Conservation (phyloP, 345 rosid species). For the Populus euphratica region DNA sequence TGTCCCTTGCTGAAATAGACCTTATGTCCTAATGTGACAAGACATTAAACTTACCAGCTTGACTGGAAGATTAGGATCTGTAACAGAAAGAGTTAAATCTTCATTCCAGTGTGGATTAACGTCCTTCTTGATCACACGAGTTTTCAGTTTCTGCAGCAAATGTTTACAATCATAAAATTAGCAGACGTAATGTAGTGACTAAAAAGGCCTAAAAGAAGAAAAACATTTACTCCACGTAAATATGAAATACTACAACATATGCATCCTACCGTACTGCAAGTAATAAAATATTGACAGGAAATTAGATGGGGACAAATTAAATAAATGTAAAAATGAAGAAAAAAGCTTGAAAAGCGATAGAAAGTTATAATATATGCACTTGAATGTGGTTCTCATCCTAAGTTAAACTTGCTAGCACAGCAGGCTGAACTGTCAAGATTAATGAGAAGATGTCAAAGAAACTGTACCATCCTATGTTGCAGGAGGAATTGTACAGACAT, state of each 20-base stretch:
- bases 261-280: too few species aligned
- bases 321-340: too few species aligned
- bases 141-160: conserved; percentile 64
- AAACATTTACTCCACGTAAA: not conserved
- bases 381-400: too few species aligned
- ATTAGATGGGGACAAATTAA: too few species aligned
- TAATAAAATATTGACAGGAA: too few species aligned
- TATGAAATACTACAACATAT: too few species aligned
- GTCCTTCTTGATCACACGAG: conserved; percentile 55
- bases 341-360: too few species aligned
- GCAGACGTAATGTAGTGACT: not conserved
- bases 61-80: conserved; percentile 56
- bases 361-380: too few species aligned
- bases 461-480: too few species aligned
- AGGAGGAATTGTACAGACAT: too few species aligned
- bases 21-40: not conserved
- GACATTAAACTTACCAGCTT: conserved; percentile 46
- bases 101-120: conserved; percentile 86
- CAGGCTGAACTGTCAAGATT: not conserved
- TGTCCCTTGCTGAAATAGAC: not conserved
- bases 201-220: not conserved
- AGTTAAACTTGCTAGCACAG: not conserved
- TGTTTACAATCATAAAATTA: not conserved
- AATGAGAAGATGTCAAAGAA: too few species aligned
- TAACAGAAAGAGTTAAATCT: conserved; percentile 62